Evolutionary conservation across 208 protist species (phyloP), one percentile per base, ranked within the genome.

Genomic region (Leptomonas pyrrhocoris): DNA sequence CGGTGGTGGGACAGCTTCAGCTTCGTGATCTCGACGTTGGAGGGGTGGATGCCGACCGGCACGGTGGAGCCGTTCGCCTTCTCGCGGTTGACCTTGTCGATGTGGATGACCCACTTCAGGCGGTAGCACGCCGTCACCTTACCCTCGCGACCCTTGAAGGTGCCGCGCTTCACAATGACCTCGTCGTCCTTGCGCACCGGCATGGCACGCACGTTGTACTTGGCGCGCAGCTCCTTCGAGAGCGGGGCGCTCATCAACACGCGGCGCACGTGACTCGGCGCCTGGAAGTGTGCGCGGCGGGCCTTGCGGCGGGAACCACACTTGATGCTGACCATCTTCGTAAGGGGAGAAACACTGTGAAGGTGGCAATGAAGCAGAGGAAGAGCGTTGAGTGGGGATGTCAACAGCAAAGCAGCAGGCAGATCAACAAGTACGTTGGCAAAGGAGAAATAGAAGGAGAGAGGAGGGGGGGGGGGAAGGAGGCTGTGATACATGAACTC

Each of bases 161-260:
- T 83, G 65, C 99, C 99, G 50, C 90, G 89, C 88, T 96, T 95
- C 60, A 98, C 92, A 68, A 92, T 84, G 53, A 99, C 99, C 88
- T 99, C 98, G 79, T 99, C 99, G 65, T 99, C 99, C 84, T 98
- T 99, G 80, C 98, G 97, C 69, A 99, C 94, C 61, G 99, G 99
- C 80, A 99, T 91, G 36, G 97, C 96, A 68, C 98, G 96, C 25
- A 99, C 97, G 78, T 98, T 94, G 95, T 99, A 98, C 93, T 99
- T 99, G 31, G 88, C 88, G 68, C 98, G 93, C 30, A 99, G 98
- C 74, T 99, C 98, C 85, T 99, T 98, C 27, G 98, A 99, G 34
- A 99, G 96, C 45, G 98, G 85, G 61, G 98, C 85, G 75, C 85
- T 97, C 99, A 99, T 99, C 63, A 98, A 85, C 42, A 98, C 95